Evolutionary conservation across 331 rosid species (phyloP).

Genomic region (Erythrophleum ivorense): DNA sequence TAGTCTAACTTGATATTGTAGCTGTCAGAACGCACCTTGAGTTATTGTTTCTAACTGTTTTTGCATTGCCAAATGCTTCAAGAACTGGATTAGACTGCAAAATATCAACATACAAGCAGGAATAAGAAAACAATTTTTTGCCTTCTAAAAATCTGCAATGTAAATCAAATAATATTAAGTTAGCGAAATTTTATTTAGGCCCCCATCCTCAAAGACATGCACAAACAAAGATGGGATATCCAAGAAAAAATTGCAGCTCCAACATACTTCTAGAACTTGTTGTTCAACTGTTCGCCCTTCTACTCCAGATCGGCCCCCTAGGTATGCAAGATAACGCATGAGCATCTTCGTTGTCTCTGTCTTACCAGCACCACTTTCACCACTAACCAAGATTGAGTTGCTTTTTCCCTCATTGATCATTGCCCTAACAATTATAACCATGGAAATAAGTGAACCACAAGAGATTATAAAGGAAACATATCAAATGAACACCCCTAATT

Average conservation of each 20-base stretch:
- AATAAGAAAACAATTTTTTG: constrained; percentile 25
- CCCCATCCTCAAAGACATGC: constrained; percentile 11
- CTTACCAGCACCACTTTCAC: constrained; percentile 91
- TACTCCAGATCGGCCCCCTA: constrained; percentile 84
- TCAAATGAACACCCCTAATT: neutral
- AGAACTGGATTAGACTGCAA: constrained; percentile 80
- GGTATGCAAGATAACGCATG: constrained; percentile 80
- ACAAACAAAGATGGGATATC: neutral
- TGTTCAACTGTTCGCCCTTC: constrained; percentile 88
- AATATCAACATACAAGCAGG: constrained; percentile 27
- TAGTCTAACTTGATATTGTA: neutral
- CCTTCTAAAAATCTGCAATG: neutral
- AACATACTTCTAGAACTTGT: constrained; percentile 77
- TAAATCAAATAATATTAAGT: neutral
- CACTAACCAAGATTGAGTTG: constrained; percentile 81
- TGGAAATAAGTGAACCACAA: constrained; percentile 13
- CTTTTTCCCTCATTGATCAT: constrained; percentile 84
- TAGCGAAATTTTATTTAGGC: neutral
- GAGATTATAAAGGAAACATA: neutral
- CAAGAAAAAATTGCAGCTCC: constrained; percentile 18
- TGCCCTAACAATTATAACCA: constrained; percentile 52
- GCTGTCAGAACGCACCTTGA: constrained; percentile 60
- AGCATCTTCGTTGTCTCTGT: constrained; percentile 89
- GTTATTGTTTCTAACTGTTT: constrained; percentile 78
- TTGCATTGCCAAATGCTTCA: constrained; percentile 84